A percentile compares a stretch with the other conserved stretches of the same genome.
These are phyloP conservation scores for Hypoxylon rickii DNA, from an alignment of 495 filamentous ascomycete species.

Conservation along the genomic window DNA sequence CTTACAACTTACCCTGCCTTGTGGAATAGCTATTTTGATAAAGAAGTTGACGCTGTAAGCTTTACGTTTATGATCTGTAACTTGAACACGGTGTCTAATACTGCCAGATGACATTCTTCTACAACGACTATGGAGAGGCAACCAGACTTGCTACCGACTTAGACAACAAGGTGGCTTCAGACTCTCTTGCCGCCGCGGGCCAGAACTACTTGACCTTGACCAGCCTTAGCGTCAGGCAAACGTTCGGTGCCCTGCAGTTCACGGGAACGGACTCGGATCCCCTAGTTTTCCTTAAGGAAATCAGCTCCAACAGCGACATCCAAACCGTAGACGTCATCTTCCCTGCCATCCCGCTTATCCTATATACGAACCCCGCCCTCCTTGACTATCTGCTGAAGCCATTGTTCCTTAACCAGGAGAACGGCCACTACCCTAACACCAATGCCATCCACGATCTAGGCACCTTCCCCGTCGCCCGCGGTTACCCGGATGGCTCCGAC, in stretches of 20 bases:
- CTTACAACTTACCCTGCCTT: constrained; percentile 72
- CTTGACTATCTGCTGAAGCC: constrained; percentile 88
- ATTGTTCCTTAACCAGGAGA: constrained; percentile 85
- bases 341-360: constrained; percentile 84
- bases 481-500: constrained; percentile 80
- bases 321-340: constrained; percentile 98
- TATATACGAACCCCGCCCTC: constrained; percentile 85
- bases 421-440: constrained; percentile 84
- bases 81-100: constrained; percentile 3
- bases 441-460: constrained; percentile 93
- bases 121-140: constrained; percentile 67
- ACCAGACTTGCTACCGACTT: constrained; percentile 60
- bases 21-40: constrained; percentile 72
- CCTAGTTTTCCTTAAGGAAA: constrained; percentile 91
- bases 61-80: neutral
- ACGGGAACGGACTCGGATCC: constrained; percentile 77
- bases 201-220: constrained; percentile 81
- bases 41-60: constrained; percentile 57
- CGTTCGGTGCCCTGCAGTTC: constrained; percentile 84
- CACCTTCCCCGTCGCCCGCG: constrained; percentile 89
- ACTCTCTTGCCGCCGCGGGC: constrained; percentile 69
- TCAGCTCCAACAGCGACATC: constrained; percentile 89
- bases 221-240: constrained; percentile 81
- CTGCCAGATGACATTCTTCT: constrained; percentile 64
- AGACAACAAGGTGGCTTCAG: constrained; percentile 68